These are phyloP conservation scores for Kuraishia hungarica DNA, from an alignment of 805 yeast genomes.

Conservation along the genomic window DNA sequence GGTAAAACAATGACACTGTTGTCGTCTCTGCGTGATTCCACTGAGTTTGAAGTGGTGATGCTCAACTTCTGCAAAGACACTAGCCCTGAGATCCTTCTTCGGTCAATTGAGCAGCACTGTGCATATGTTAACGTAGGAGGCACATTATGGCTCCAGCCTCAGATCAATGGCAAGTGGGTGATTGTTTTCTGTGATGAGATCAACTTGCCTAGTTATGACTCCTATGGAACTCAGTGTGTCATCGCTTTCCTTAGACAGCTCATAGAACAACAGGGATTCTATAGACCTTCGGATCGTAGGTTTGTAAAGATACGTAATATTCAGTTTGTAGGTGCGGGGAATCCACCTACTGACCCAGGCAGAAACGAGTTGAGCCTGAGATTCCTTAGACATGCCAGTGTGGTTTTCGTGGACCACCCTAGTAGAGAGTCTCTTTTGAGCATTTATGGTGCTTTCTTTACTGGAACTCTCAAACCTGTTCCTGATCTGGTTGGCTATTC, in stretches of 20 bases:
- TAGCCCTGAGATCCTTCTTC: conserved; percentile 48
- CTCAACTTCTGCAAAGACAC: conserved; percentile 83
- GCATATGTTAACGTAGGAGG: conserved; percentile 50
- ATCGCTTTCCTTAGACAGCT: conserved; percentile 69
- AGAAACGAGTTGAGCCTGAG: conserved; percentile 49
- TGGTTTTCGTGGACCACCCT: conserved; percentile 77
- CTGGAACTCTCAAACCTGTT: conserved; percentile 46
- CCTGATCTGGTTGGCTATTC: conserved; percentile 55
- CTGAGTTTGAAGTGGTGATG: conserved; percentile 51
- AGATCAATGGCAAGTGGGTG: conserved; percentile 54
- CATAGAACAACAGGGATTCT: conserved; percentile 68
- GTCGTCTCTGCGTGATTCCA: conserved; percentile 51
- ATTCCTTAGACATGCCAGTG: conserved; percentile 56
- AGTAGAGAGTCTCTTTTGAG: conserved; percentile 48
- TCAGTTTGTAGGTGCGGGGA: conserved; percentile 93
- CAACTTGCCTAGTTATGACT: conserved; percentile 68
- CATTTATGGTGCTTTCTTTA: conserved; percentile 55
- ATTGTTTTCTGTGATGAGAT: conserved; percentile 90
- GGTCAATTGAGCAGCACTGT: conserved; percentile 67
- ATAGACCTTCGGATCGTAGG: conserved; percentile 47
- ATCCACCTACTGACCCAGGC: conserved; percentile 79
- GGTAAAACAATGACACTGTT: conserved; percentile 92
- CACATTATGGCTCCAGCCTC: conserved; percentile 41
- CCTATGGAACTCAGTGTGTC: conserved; percentile 65
- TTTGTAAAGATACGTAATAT: conserved; percentile 64